Evolutionary conservation across 805 yeast genomes (phyloP).

Genomic region (Kuraishia borneana): DNA sequence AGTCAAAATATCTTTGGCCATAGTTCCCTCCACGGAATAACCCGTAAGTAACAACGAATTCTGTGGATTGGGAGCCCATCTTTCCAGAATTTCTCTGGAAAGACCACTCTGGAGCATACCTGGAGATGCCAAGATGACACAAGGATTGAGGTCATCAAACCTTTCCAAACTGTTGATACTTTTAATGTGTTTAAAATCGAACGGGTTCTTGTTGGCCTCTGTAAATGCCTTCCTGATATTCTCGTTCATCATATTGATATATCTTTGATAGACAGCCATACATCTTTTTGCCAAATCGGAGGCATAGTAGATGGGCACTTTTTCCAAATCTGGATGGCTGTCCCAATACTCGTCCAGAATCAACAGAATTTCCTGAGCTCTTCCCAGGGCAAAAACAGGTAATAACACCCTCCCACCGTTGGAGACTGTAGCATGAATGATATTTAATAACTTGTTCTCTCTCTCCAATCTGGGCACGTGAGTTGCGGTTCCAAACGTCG

Average conservation of each 20-base stretch:
- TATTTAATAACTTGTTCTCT: conserved; percentile 68
- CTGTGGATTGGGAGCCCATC: conserved; percentile 96
- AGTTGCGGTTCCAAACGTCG: conserved; percentile 96
- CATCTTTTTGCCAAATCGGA: conserved; percentile 90
- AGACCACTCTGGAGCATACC: conserved; percentile 98
- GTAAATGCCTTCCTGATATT: conserved; percentile 65
- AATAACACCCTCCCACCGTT: conserved; percentile 87
- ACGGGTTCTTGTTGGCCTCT: conserved; percentile 79
- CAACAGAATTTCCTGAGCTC: conserved; percentile 87
- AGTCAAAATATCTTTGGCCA: conserved; percentile 82
- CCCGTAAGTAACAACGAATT: conserved; percentile 87
- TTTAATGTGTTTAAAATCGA: conserved; percentile 76
- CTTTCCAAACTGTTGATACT: conserved; percentile 70
- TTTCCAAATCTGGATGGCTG: conserved; percentile 68
- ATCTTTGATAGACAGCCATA: conserved; percentile 95
- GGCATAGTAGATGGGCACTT: conserved; percentile 80
- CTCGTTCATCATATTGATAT: conserved; percentile 96
- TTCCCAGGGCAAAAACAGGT: conserved; percentile 94
- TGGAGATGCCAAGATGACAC: conserved; percentile 93
- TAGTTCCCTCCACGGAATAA: conserved; percentile 95
- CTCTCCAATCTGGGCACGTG: conserved; percentile 85
- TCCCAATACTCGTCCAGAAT: conserved; percentile 95
- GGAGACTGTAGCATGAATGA: conserved; percentile 72
- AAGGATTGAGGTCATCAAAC: conserved; percentile 90
- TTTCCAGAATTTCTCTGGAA: conserved; percentile 80